Evolutionary conservation across 208 protist genomes (phyloP).

Genomic region (Leishmania lainsoni): DNA sequence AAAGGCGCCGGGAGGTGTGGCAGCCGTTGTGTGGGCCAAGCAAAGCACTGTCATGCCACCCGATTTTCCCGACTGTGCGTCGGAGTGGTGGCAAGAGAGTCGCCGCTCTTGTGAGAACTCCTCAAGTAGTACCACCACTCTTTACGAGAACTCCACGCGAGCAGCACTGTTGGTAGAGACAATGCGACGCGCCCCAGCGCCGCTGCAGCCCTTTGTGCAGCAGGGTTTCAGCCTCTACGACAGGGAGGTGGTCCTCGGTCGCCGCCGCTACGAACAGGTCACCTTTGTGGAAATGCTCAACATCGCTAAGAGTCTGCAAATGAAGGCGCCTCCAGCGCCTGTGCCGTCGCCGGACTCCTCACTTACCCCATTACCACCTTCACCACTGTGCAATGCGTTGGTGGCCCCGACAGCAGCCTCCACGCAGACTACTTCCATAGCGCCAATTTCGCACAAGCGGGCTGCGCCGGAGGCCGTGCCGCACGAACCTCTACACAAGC

Average conservation of each 20-base stretch:
- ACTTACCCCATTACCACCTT: background rate
- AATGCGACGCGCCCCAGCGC: slow-evolving; percentile 46
- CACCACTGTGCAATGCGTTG: background rate
- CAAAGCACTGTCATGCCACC: slow-evolving; percentile 70
- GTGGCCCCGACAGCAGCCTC: background rate
- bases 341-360: background rate
- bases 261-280: slow-evolving; percentile 57
- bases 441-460: background rate
- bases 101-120: background rate
- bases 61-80: slow-evolving; percentile 39
- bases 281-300: slow-evolving; percentile 73
- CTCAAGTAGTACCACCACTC: background rate
- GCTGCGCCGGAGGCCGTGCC: background rate
- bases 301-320: slow-evolving; percentile 55
- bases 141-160: slow-evolving; percentile 16
- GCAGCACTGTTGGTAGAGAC: slow-evolving; percentile 46
- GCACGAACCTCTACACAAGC: slow-evolving; percentile 13
- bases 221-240: slow-evolving; percentile 73
- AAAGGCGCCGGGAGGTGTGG: slow-evolving; percentile 33
- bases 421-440: background rate
- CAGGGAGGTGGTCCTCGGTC: slow-evolving; percentile 52
- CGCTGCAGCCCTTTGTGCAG: slow-evolving; percentile 58
- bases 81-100: slow-evolving; percentile 26
- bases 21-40: slow-evolving; percentile 48
- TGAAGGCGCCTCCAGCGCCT: slow-evolving; percentile 16